Conservation (phyloP, 768 basidiomycete species). For the Lentinula sp. region DNA sequence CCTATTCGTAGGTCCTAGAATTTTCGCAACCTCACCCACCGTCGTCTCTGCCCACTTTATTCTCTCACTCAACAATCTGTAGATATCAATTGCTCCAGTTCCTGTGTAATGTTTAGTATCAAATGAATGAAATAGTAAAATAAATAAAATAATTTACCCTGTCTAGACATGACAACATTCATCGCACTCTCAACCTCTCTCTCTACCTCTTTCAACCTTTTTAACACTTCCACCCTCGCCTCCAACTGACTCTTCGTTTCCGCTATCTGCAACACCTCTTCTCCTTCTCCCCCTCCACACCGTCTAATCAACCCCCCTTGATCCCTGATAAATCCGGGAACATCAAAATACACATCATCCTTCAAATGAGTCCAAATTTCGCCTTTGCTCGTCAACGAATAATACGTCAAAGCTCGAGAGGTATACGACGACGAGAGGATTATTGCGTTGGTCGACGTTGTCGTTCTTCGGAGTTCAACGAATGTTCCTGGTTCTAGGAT, state of each 20-base stretch:
- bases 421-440: constrained; percentile 25
- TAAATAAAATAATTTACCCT: not conserved
- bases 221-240: constrained; percentile 63
- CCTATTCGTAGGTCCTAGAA: constrained; percentile 22
- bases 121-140: no score
- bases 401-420: constrained; percentile 10
- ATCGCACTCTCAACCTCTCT: constrained; percentile 37
- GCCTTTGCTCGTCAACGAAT: constrained; percentile 34
- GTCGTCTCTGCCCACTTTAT: constrained; percentile 50
- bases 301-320: no score
- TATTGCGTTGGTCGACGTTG: constrained; percentile 18
- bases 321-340: constrained; percentile 43
- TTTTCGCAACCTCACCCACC: constrained; percentile 42
- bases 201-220: constrained; percentile 48
- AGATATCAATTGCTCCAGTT: constrained; percentile 26
- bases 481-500: constrained; percentile 38
- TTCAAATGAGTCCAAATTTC: constrained; percentile 43
- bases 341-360: constrained; percentile 51
- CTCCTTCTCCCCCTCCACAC: no score
- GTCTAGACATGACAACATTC: constrained; percentile 18
- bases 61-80: constrained; percentile 36
- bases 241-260: constrained; percentile 29
- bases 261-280: constrained; percentile 25
- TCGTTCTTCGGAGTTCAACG: constrained; percentile 38
- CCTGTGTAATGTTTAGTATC: not conserved